phyloP scores from a whole-genome alignment of 1,284 basidiomycete genomes.

The Boletellus sp. region DNA sequence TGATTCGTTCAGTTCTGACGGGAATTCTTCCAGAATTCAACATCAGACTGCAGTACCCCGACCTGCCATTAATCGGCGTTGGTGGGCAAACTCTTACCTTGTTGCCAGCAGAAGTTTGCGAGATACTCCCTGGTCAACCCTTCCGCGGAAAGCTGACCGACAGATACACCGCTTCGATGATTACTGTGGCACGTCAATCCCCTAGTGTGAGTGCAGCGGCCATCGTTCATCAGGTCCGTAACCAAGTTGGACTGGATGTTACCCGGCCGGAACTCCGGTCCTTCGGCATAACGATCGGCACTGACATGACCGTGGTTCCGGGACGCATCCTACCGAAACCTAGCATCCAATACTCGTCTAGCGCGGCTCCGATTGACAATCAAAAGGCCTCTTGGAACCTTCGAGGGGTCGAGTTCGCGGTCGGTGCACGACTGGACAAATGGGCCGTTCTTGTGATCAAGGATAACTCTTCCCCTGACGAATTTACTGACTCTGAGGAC shows the following conservation, averaged over 20 bases:
- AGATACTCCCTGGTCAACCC: conserved; percentile 65
- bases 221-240: conserved; percentile 36
- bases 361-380: conserved; percentile 49
- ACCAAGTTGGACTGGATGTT: conserved; percentile 55
- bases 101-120: conserved; percentile 67
- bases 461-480: conserved; percentile 44
- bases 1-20: background rate
- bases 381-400: conserved; percentile 62
- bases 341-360: conserved; percentile 48
- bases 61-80: conserved; percentile 57
- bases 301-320: conserved; percentile 68
- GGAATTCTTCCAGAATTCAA: conserved; percentile 51
- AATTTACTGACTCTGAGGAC: conserved; percentile 51
- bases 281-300: conserved; percentile 59
- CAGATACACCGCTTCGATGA: conserved; percentile 68
- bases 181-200: conserved; percentile 58
- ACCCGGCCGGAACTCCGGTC: conserved; percentile 41
- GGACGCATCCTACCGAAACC: conserved; percentile 64
- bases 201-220: conserved; percentile 61
- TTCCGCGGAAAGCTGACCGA: conserved; percentile 65
- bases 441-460: conserved; percentile 65
- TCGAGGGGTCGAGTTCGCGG: conserved; percentile 55
- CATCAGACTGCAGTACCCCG: conserved; percentile 46
- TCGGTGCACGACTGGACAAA: conserved; percentile 48
- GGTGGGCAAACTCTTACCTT: background rate